These are phyloP conservation scores for Dendrobium chrysotoxum DNA, from an alignment of 106 monocot species.

Conservation along the genomic window DNA sequence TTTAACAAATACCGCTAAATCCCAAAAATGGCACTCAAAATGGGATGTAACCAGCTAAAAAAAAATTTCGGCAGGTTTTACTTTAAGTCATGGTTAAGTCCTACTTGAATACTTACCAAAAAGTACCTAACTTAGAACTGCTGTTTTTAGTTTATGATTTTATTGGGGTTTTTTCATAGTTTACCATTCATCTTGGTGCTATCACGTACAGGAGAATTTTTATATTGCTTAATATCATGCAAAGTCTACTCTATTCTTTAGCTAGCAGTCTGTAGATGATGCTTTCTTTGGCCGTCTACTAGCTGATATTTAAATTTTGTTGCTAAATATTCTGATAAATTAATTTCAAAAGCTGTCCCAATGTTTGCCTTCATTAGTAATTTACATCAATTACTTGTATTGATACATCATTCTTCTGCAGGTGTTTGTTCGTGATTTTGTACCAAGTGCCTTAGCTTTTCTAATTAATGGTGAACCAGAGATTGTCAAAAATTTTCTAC, in stretches of 20 bases:
- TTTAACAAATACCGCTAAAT: background rate
- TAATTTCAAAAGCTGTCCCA: background rate
- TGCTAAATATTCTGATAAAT: background rate
- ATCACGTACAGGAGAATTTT: background rate
- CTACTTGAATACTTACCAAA: background rate
- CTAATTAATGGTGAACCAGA: constrained; percentile 84
- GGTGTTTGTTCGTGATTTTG: constrained; percentile 89
- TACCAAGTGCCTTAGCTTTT: constrained; percentile 82
- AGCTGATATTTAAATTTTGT: background rate
- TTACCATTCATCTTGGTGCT: background rate
- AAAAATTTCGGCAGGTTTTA: background rate
- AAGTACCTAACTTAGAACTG: no score
- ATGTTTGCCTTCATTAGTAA: background rate
- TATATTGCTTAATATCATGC: background rate
- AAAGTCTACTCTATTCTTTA: background rate
- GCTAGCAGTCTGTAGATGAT: background rate
- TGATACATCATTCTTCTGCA: constrained; percentile 8
- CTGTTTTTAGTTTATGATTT: background rate
- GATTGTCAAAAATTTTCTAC: constrained; percentile 74
- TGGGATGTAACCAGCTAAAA: background rate
- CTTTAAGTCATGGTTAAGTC: background rate
- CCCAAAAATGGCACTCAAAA: background rate
- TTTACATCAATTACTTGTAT: background rate
- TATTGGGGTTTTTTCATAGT: background rate
- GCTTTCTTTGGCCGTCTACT: background rate